Base-by-base conservation (phyloP, 2,329 filamentous ascomycete species). In the Malbranchea cinnamomea region DNA sequence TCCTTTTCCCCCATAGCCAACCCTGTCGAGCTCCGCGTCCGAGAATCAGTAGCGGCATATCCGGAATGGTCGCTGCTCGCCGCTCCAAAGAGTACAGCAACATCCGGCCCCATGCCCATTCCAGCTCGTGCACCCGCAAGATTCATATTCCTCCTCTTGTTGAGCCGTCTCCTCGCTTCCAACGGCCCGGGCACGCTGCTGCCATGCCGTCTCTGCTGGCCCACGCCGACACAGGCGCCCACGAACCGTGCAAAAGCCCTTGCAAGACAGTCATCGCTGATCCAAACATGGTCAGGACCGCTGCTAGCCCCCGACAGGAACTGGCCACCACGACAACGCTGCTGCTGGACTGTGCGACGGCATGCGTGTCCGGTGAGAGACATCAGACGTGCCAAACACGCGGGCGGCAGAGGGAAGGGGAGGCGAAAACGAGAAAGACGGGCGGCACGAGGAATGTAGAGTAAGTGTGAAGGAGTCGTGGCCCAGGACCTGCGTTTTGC, bases 161-260 rank as follows among this genome's bases (percentile, higher is more conserved):
- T 56, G 26, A 64, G 54, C 30, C 71, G 57, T 44, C 62, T 59
- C 37, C 65, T 62, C 26, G 71, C 69, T 50, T 76, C 71, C 53
- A 75, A 54, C 44, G 71, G 71, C 2, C 71, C 71, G 7, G 71
- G 71, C 3, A 72, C 65, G 39, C 62, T 61, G 55, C 70, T 73
- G 40, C 67, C 69, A 62, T 70, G 57, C 38, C 70, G 63, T 44
- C 60, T 57, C 35, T 62, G 58, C n/a, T n/a, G n/a, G n/a, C n/a
- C n/a, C n/a, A n/a, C n/a, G n/a, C n/a, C n/a, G n/a, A n/a, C n/a
- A n/a, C n/a, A n/a, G 23, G 51, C 46, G 38, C 53, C 56, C 34
- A 52, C 51, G 36, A 57, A 60, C 25, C 57, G 62, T 31, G 58
- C 53, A 49, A 70, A 71, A 14, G 61, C 59, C 9, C 51, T 46